phyloP scores from a whole-genome alignment of 2,329 filamentous ascomycete species.

The Diaporthe australafricana region DNA sequence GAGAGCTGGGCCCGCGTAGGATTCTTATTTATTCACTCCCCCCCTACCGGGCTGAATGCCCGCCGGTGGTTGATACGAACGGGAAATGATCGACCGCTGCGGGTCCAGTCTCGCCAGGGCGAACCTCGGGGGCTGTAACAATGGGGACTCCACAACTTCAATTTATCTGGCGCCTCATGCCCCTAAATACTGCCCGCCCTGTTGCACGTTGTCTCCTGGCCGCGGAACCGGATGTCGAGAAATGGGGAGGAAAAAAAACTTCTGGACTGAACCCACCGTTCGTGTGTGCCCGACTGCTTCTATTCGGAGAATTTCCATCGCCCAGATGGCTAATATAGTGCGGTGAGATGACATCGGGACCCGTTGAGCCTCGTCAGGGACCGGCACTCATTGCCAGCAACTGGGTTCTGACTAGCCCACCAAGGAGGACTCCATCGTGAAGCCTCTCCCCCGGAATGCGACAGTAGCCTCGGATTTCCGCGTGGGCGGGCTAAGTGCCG shows the following conservation, averaged over 20 bases:
- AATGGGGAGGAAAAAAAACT: background rate
- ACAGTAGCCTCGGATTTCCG: constrained; percentile 3
- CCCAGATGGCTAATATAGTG: background rate
- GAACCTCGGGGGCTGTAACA: constrained; percentile 13
- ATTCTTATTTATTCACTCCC: constrained; percentile 26
- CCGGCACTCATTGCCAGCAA: background rate
- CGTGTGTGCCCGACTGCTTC: constrained; percentile 17
- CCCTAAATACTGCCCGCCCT: background rate
- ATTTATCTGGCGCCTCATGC: constrained; percentile 28
- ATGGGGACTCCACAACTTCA: constrained; percentile 23
- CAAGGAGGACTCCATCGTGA: constrained; percentile 9
- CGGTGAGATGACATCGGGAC: constrained; percentile 1
- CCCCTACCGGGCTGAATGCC: background rate
- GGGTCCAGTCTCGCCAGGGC: constrained; percentile 20
- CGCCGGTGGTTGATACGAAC: constrained; percentile 9
- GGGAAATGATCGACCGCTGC: constrained; percentile 23
- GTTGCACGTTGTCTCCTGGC: background rate
- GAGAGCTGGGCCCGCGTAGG: constrained; percentile 23
- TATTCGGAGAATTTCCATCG: constrained; percentile 25
- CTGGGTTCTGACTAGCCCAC: background rate
- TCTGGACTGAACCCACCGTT: background rate
- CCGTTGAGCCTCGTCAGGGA: constrained; percentile 13
- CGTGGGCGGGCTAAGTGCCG: constrained; percentile 14
- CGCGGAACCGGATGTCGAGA: constrained; percentile 25
- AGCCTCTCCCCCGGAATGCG: background rate